Base-by-base conservation (phyloP, 2,329 filamentous ascomycete species). In the Ustulina deusta region DNA sequence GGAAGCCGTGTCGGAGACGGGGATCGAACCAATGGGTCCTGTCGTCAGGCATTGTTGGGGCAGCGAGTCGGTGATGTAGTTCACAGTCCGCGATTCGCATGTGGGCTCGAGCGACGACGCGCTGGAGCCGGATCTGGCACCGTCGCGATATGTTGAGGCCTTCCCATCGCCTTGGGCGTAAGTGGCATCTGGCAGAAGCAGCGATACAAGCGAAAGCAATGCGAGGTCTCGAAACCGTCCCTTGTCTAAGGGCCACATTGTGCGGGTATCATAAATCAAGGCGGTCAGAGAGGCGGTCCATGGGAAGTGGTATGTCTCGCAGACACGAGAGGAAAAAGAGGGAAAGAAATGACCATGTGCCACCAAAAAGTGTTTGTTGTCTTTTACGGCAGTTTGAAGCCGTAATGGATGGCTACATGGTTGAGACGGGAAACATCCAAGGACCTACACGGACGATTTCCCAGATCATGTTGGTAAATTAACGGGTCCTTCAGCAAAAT, bases 61-160 rank as follows among this genome's bases (percentile, higher is more conserved):
- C 44, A 94, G 81, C 1, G 87, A 89, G 73, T 94, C 91, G 11
- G 91, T 94, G 69, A 95, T 93, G 79, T 94, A 93, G 79, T 95
- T 94, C 76, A 93, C 89, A 1, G 90, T 93, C 72, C 87, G 87
- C 61, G 81, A 84, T 72, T 86, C 85, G 80, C 87, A 89, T 42
- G 79, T 78, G 9, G 79, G 77, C 36, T 79, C 79, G 6, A 74
- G 63, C 3, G 72, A 61, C 3, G 61, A 32, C 1, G 52, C 54
- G 61, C 55, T 58, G 36, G 72, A 61, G 40, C 67, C 54, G n/a
- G 69, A 22, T 25, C 61, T 72, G 48, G 66, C 61, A 59, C 57
- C 69, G 71, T 74, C 69, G 61, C 74, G 62, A 52, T 68, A 25
- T 10, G 67, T 67, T 9, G 70, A 67, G 46, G 54, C 46, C 42